Evolutionary conservation across 768 basidiomycete genomes (phyloP).

Genomic region (Cystofilobasidium ferigula): DNA sequence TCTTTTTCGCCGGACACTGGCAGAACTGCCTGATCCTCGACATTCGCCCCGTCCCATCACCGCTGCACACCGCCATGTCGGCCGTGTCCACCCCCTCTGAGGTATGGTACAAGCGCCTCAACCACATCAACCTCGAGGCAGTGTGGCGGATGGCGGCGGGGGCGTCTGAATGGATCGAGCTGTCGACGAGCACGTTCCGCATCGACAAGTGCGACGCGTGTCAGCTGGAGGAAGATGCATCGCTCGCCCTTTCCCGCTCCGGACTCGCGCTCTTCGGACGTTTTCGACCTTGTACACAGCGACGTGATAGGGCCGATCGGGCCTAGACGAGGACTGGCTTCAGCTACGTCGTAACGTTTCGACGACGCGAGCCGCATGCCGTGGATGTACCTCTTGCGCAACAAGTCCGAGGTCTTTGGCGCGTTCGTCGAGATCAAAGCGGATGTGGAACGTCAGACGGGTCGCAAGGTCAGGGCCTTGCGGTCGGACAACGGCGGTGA

Average conservation of each 20-base stretch:
- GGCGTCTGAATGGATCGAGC: too few relatives aligned
- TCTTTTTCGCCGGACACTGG: background rate
- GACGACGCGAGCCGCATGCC: background rate
- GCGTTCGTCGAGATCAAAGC: slow-evolving; percentile 11
- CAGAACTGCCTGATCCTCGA: background rate
- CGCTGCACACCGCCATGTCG: background rate
- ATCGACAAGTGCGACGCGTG: background rate
- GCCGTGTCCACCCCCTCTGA: background rate
- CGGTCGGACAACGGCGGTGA: slow-evolving; percentile 27
- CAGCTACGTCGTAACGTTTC: background rate
- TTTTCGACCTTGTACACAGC: background rate
- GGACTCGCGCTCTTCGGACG: background rate
- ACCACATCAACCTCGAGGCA: background rate
- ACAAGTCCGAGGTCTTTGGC: slow-evolving; percentile 25
- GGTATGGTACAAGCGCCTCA: background rate
- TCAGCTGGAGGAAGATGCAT: background rate
- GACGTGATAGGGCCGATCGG: background rate
- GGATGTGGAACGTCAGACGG: slow-evolving; percentile 16
- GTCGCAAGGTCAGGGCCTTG: slow-evolving; percentile 18
- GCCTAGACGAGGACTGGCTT: background rate
- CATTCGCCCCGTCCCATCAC: background rate
- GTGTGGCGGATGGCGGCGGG: too few relatives aligned
- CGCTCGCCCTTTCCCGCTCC: background rate
- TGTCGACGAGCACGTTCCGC: background rate
- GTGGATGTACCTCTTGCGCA: slow-evolving; percentile 18